Conservation (phyloP, 305 asterid species). For the Nicotiana rustica region DNA sequence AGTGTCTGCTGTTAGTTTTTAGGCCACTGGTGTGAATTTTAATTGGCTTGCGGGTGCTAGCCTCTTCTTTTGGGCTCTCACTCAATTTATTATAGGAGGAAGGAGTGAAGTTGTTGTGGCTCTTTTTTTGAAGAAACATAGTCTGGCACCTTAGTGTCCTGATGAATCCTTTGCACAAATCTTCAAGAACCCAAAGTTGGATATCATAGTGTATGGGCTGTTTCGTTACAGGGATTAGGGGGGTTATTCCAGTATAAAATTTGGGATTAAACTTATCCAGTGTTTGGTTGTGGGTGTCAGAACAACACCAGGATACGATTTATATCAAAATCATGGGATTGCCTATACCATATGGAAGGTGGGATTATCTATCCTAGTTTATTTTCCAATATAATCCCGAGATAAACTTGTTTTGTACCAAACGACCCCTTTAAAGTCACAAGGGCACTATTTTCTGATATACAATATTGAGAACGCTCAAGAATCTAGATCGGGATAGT, state of each 20-base stretch:
- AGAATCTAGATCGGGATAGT: background rate
- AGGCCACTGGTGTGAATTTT: slow-evolving; percentile 5
- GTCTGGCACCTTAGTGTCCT: background rate
- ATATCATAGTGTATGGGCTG: background rate
- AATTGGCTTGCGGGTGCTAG: background rate
- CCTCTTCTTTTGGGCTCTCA: slow-evolving; percentile 23
- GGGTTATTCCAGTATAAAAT: no score
- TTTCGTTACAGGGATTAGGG: no score
- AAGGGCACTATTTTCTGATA: background rate
- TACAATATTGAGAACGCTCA: background rate
- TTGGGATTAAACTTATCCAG: no score
- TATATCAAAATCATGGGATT: no score
- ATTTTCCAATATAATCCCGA: no score
- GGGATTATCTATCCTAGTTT: no score
- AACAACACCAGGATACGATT: no score
- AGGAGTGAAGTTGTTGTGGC: background rate
- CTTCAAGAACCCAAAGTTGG: background rate
- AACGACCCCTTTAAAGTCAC: background rate
- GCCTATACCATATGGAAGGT: no score
- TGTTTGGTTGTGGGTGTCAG: no score
- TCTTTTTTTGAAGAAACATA: background rate
- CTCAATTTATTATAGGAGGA: background rate
- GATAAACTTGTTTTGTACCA: no score
- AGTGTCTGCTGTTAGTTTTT: background rate
- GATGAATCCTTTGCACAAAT: background rate